Base-by-base conservation (phyloP, 345 rosid genomes). In the Aurinia saxatilis region DNA sequence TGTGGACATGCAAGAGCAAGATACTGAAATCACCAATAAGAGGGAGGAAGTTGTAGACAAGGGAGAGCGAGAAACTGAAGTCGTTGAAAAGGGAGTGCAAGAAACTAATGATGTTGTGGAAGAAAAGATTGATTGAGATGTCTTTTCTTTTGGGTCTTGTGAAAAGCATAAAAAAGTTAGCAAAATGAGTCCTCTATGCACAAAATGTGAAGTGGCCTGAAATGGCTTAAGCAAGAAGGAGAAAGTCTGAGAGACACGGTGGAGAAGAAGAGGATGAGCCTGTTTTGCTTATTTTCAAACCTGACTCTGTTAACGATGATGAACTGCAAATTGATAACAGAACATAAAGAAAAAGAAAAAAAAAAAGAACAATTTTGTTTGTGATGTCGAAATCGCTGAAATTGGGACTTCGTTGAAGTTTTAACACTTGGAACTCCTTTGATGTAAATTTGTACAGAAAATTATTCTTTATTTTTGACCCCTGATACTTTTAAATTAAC, bases 111-210 rank as follows among this genome's bases (percentile, higher is more conserved):
- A 33, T 1, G 36, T 33, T 57, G 37, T 4, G 34, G 44, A 58
- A 2, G 59, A 31, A 31, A 44, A 47, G 48, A 57, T 47, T 18
- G 71, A 57, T 38, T 66, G 71, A 57, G 27, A 19, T 41, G 27
- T 45, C 14, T 45, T 12, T 17, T 19, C 46, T 12, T 12, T 7
- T 50, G 57, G 17, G 25, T 19, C 44, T 19, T 21, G 37, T 37
- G 11, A 10, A 49, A 63, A 50, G 59, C 29, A 49, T n/a, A 17
- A 1, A 29, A 29, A 50, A 11, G 40, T 38, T 13, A 13, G 48
- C 17, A 15, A 27, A 27, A 35, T 47, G 65, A 60, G 15, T 25
- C 14, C 14, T 47, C 10, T 47, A 25, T 37, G 34, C 45, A 23
- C 66, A 61, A 19, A 59, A 45, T 33, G 35, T 48, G 66, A 36